Conservation (phyloP, 2,329 filamentous ascomycete genomes). For the Chrysoporthe puriensis region DNA sequence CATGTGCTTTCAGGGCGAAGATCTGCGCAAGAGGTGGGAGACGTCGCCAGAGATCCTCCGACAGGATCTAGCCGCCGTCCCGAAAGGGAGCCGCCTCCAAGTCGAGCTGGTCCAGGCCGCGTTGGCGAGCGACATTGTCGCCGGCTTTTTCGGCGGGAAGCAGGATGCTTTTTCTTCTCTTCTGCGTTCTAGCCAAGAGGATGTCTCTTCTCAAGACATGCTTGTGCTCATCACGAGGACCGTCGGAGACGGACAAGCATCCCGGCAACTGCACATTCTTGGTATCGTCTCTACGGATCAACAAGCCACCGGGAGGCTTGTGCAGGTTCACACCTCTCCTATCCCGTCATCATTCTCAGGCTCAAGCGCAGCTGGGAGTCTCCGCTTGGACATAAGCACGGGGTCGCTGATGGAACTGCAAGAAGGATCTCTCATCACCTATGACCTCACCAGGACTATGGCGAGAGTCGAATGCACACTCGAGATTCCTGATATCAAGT, state of each 20-base stretch:
- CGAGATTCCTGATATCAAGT: conserved; percentile 54
- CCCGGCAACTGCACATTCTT: conserved; percentile 42
- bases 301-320: conserved; percentile 18
- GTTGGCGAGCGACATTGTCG: conserved; percentile 51
- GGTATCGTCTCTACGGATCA: conserved; percentile 28
- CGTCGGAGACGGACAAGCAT: conserved; percentile 33
- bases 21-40: conserved; percentile 51
- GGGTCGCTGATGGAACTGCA: conserved; percentile 66
- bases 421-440: conserved; percentile 59
- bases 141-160: conserved; percentile 59
- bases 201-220: conserved; percentile 54
- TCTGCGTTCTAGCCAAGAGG: conserved; percentile 49
- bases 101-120: conserved; percentile 56
- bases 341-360: conserved; percentile 30
- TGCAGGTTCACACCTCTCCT: conserved; percentile 41
- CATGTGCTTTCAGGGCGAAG: conserved; percentile 62
- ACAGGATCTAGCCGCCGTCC: conserved; percentile 43
- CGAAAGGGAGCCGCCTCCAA: conserved; percentile 40
- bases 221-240: conserved; percentile 55
- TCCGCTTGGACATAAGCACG: conserved; percentile 65
- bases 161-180: conserved; percentile 57
- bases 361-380: conserved; percentile 27
- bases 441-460: conserved; percentile 65
- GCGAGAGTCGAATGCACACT: conserved; percentile 63
- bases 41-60: conserved; percentile 47